These are phyloP conservation scores for Candida vartiovaarae DNA, from an alignment of 805 yeast genomes.

Conservation along the genomic window DNA sequence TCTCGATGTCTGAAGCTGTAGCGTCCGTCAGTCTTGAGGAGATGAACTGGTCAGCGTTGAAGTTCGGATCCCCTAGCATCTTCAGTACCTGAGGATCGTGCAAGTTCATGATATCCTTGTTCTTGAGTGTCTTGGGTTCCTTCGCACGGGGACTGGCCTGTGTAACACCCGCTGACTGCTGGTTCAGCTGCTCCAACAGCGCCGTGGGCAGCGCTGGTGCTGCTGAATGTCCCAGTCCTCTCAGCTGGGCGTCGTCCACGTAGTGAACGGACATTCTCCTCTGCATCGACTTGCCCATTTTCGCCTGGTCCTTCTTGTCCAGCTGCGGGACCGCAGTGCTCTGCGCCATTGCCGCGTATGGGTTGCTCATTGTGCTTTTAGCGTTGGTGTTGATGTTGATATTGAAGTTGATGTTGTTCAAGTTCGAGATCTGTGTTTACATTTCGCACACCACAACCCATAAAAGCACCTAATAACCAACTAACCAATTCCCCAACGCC, in stretches of 20 bases:
- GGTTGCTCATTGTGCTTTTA: slow-evolving; percentile 6
- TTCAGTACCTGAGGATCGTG: slow-evolving; percentile 24
- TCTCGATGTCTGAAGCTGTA: slow-evolving; percentile 65
- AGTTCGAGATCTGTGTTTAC: too few species aligned
- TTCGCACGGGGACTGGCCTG: too few species aligned
- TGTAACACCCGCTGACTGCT: not conserved
- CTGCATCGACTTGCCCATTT: slow-evolving; percentile 35
- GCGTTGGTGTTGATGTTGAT: not conserved
- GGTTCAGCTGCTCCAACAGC: slow-evolving; percentile 10
- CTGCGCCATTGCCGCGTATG: slow-evolving; percentile 12
- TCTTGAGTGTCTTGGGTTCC: slow-evolving; percentile 1
- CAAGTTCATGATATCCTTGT: slow-evolving; percentile 8
- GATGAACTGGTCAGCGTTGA: slow-evolving; percentile 43
- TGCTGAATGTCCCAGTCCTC: slow-evolving; percentile 9
- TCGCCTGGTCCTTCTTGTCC: slow-evolving; percentile 28
- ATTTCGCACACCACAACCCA: too few species aligned
- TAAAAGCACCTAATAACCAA: too few species aligned
- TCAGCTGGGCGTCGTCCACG: slow-evolving; percentile 12
- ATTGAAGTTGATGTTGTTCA: not conserved
- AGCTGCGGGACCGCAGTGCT: slow-evolving; percentile 25
- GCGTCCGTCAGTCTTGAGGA: slow-evolving; percentile 50
- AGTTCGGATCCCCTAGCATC: slow-evolving; percentile 32
- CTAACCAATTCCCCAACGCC: too few species aligned
- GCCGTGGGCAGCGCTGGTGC: slow-evolving; percentile 26
- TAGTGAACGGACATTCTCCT: slow-evolving; percentile 37